A percentile compares a stretch with the other conserved stretches of the same genome.
Evolutionary conservation across 2,329 filamentous ascomycete genomes (phyloP).

Genomic region (Trichoderma sp.): DNA sequence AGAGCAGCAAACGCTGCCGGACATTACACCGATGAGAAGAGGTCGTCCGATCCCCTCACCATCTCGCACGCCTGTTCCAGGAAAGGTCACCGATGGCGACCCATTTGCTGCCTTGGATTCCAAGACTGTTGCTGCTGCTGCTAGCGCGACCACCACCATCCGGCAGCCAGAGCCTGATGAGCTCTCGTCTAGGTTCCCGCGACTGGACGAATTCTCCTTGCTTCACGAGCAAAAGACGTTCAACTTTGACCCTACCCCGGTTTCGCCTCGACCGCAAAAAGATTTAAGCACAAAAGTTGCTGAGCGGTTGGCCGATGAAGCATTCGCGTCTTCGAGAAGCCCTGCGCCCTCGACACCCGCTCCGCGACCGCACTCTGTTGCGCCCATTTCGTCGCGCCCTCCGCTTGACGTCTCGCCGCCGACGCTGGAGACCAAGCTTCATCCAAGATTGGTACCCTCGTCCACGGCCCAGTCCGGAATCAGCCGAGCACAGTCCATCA

Average conservation of each 20-base stretch:
- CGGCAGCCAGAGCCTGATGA: constrained; percentile 67
- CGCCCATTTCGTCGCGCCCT: constrained; percentile 32
- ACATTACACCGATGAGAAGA: constrained; percentile 91
- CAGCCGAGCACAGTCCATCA: constrained; percentile 65
- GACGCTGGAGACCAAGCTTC: constrained; percentile 36
- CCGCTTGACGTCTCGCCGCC: constrained; percentile 30
- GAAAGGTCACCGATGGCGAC: constrained; percentile 66
- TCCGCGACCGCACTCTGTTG: constrained; percentile 39
- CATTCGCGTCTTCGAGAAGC: constrained; percentile 61
- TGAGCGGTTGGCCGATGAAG: constrained; percentile 80
- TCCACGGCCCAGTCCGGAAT: constrained; percentile 51
- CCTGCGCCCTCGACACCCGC: constrained; percentile 32
- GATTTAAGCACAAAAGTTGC: constrained; percentile 66
- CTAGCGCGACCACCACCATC: constrained; percentile 33
- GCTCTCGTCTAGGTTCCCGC: constrained; percentile 81
- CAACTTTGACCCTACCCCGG: constrained; percentile 56
- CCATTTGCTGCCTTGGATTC: constrained; percentile 90
- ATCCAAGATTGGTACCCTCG: constrained; percentile 46
- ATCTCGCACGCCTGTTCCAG: constrained; percentile 40
- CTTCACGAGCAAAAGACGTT: constrained; percentile 88
- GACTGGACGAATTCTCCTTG: constrained; percentile 88
- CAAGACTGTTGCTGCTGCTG: constrained; percentile 36
- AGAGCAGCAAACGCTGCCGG: constrained; percentile 74
- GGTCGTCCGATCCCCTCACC: constrained; percentile 61
- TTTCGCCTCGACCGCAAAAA: constrained; percentile 51